These are phyloP conservation scores for Polysphondylium violaceum DNA, from an alignment of 78 protist genomes.

Conservation along the genomic window DNA sequence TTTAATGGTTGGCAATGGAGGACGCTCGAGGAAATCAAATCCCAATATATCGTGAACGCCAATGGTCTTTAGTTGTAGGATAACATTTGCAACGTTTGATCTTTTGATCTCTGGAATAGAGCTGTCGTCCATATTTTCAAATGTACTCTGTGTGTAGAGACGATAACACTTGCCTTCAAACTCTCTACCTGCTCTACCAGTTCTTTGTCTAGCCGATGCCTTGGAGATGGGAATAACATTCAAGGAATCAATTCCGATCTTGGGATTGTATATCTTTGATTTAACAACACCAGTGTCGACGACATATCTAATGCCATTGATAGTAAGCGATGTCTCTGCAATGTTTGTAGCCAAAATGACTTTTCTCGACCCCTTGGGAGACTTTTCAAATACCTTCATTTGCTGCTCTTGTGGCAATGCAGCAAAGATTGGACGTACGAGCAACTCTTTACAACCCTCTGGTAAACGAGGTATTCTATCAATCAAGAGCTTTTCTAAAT, in stretches of 20 bases:
- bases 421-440: conserved; percentile 84
- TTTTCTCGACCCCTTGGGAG: conserved; percentile 93
- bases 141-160: conserved; percentile 69
- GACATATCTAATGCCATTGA: conserved; percentile 91
- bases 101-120: conserved; percentile 82
- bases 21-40: conserved; percentile 82
- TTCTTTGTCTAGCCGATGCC: conserved; percentile 89
- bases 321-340: conserved; percentile 98
- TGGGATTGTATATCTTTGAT: conserved; percentile 64
- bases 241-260: conserved; percentile 87
- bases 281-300: conserved; percentile 94
- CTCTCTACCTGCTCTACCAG: conserved; percentile 94
- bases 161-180: conserved; percentile 78
- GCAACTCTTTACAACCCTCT: conserved; percentile 7
- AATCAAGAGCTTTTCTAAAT: conserved; percentile 26
- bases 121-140: conserved; percentile 27
- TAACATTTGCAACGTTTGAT: conserved; percentile 74
- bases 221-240: conserved; percentile 81
- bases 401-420: conserved; percentile 88
- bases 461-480: conserved; percentile 72
- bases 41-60: conserved; percentile 77
- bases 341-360: conserved; percentile 96
- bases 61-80: conserved; percentile 78
- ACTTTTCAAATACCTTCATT: conserved; percentile 87
- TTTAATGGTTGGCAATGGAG: conserved; percentile 33